Evolutionary conservation across 2,329 filamentous ascomycete species (phyloP).

Genomic region (Calycina herbarum): DNA sequence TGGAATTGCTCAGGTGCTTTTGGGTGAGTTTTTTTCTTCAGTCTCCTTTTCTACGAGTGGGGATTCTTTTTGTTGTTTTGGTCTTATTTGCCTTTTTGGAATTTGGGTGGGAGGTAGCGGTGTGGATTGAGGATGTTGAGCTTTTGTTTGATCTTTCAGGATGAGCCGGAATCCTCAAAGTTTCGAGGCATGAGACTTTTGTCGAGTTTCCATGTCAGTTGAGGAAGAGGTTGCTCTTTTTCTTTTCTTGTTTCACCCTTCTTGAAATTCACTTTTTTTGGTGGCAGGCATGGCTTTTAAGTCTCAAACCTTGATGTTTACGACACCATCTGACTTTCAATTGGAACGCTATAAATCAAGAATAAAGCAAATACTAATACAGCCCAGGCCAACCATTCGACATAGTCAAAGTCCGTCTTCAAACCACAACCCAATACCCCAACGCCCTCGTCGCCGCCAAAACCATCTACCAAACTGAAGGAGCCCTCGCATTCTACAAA

Average conservation of each 20-base stretch:
- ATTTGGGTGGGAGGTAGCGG: neutral
- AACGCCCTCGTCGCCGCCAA: constrained; percentile 78
- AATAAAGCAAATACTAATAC: constrained; percentile 23
- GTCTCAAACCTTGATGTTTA: neutral
- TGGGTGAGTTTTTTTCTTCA: constrained; percentile 61
- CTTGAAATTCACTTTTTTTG: neutral
- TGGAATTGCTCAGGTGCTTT: constrained; percentile 88
- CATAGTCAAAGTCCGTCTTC: constrained; percentile 96
- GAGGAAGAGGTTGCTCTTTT: neutral
- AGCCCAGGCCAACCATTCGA: constrained; percentile 69
- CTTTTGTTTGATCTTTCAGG: neutral
- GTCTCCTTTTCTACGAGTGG: neutral
- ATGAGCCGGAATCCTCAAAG: neutral
- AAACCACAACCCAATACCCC: constrained; percentile 81
- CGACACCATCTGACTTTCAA: neutral
- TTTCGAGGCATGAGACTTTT: no score
- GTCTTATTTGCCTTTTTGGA: constrained; percentile 1
- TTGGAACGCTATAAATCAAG: neutral
- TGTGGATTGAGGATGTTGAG: neutral
- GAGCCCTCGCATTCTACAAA: constrained; percentile 93
- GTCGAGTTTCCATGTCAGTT: no score
- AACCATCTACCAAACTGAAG: constrained; percentile 85
- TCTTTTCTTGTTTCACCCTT: neutral
- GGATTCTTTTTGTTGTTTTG: neutral
- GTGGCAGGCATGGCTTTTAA: neutral